Conservation (phyloP, 1,284 basidiomycete genomes). For the Cryptococcus depauperatus region DNA sequence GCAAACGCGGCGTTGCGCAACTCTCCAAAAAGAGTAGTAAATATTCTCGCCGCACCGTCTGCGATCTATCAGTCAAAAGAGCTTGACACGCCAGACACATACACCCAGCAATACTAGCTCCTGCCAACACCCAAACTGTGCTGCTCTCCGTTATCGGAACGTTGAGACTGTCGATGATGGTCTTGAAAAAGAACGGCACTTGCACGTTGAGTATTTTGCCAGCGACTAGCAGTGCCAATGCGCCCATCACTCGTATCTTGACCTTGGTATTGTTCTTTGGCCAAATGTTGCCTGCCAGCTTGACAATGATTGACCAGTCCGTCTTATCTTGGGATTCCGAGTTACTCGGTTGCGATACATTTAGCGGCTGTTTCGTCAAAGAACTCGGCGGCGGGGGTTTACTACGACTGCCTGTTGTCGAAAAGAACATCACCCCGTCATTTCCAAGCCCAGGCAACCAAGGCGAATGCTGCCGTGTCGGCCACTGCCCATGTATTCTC, state of each 20-base stretch:
- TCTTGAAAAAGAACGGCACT: constrained; percentile 92
- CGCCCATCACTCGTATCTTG: constrained; percentile 69
- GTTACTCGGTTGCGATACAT: background rate
- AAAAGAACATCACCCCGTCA: no score
- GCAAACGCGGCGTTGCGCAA: constrained; percentile 94
- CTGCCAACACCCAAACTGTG: constrained; percentile 85
- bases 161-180: constrained; percentile 81
- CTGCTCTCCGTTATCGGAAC: constrained; percentile 67
- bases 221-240: constrained; percentile 68
- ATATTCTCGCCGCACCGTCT: constrained; percentile 88
- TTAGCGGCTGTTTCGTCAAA: no score
- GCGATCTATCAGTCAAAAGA: constrained; percentile 2
- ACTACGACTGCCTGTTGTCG: background rate
- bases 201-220: constrained; percentile 97
- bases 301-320: constrained; percentile 52
- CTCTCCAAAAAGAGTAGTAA: constrained; percentile 83
- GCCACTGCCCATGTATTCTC: no score
- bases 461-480: no score
- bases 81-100: constrained; percentile 37
- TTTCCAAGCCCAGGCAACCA: no score
- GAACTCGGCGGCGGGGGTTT: background rate
- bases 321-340: constrained; percentile 28
- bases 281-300: constrained; percentile 54
- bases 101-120: constrained; percentile 86
- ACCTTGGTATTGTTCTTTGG: constrained; percentile 50